Conservation (phyloP, 2,329 filamentous ascomycete species). For the Scopulariopsis brevicaulis region DNA sequence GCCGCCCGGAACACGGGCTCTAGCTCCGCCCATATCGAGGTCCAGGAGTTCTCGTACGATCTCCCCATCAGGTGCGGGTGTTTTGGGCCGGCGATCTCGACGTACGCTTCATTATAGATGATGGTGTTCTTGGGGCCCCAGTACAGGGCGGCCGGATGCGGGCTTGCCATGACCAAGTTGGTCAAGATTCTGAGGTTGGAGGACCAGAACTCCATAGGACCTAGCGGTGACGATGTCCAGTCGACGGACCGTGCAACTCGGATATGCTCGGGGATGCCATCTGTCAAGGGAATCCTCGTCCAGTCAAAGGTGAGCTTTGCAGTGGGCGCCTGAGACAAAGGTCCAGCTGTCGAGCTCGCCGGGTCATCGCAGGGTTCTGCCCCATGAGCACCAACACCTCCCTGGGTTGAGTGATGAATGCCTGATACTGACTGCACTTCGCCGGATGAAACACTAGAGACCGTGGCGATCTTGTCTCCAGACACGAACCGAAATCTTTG, state of each 20-base stretch:
- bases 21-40: slow-evolving; percentile 64
- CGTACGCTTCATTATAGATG: slow-evolving; percentile 66
- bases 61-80: slow-evolving; percentile 68
- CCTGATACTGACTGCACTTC: not conserved
- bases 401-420: not conserved
- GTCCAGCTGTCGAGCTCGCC: slow-evolving; percentile 17
- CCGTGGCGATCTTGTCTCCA: slow-evolving; percentile 24
- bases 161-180: slow-evolving; percentile 71
- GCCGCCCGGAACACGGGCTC: slow-evolving; percentile 58
- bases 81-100: slow-evolving; percentile 61
- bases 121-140: slow-evolving; percentile 61
- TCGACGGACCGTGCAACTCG: slow-evolving; percentile 60
- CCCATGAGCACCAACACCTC: not conserved
- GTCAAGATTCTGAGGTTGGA: slow-evolving; percentile 65
- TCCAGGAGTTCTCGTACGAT: slow-evolving; percentile 57
- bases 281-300: slow-evolving; percentile 57
- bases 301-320: slow-evolving; percentile 59
- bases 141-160: slow-evolving; percentile 66
- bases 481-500: slow-evolving; percentile 59
- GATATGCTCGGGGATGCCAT: slow-evolving; percentile 58
- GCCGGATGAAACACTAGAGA: not conserved
- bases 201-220: slow-evolving; percentile 65
- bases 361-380: slow-evolving; percentile 15
- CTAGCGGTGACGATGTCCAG: slow-evolving; percentile 63
- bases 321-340: slow-evolving; percentile 17